phyloP scores from a whole-genome alignment of 495 filamentous ascomycete genomes.

The Daldinia concentrica region DNA sequence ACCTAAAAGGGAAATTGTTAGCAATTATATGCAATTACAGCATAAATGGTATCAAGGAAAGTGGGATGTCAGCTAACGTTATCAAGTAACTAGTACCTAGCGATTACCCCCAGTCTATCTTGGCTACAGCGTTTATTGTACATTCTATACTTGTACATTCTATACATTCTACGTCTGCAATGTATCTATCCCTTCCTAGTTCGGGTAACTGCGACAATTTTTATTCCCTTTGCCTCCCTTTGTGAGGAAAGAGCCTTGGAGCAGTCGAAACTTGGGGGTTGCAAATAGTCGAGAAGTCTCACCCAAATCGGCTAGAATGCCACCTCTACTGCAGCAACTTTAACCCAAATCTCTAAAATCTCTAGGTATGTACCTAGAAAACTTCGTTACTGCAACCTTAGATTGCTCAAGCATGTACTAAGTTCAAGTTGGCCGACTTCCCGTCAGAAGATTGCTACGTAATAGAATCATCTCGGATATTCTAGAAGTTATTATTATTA shows the following conservation, averaged over 20 bases:
- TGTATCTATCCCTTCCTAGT: slow-evolving; percentile 30
- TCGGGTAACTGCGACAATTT: slow-evolving; percentile 30
- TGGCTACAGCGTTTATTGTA: background rate
- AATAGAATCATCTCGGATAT: slow-evolving; percentile 14
- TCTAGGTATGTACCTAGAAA: slow-evolving; percentile 3
- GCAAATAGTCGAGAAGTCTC: background rate
- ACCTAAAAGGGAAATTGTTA: slow-evolving; percentile 23
- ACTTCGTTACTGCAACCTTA: slow-evolving; percentile 24
- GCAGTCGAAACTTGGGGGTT: slow-evolving; percentile 23
- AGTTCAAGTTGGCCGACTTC: background rate
- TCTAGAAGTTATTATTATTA: slow-evolving; percentile 22
- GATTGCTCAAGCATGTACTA: slow-evolving; percentile 13
- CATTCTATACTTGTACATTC: slow-evolving; percentile 1
- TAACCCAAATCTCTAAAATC: slow-evolving; percentile 11
- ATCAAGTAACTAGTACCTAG: slow-evolving; percentile 23
- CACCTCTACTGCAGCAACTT: slow-evolving; percentile 3
- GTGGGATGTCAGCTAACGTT: slow-evolving; percentile 33
- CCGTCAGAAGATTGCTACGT: slow-evolving; percentile 13
- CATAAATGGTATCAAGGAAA: slow-evolving; percentile 23
- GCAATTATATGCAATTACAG: slow-evolving; percentile 19
- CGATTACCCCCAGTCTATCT: slow-evolving; percentile 3
- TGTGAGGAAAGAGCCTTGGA: slow-evolving; percentile 6
- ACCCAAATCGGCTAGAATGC: background rate
- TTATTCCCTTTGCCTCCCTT: slow-evolving; percentile 22
- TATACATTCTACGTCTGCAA: background rate